Base-by-base conservation (phyloP, 2,329 filamentous ascomycete species). In the Penicillium brasilianum region DNA sequence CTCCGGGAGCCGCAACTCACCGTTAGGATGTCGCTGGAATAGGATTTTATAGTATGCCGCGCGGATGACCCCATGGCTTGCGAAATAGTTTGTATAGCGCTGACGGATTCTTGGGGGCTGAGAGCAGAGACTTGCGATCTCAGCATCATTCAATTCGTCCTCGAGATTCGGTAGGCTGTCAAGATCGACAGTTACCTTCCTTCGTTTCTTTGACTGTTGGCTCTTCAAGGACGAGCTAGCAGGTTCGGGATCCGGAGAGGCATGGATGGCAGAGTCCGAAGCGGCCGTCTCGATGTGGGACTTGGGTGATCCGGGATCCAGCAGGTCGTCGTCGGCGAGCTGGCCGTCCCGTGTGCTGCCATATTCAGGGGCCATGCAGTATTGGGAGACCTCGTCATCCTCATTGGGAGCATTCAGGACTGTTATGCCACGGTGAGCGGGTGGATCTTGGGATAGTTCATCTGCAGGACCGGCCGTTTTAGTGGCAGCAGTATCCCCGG, bases 61-160 rank as follows among this genome's bases (percentile, higher is more conserved):
- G 18, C 34, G 48, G 11, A 59, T 41, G 10, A 18, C 10, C 5
- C 56, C 59, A 14, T 2, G 10, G 16, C 1, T 9, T 2, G 16
- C 20, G 28, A 64, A 61, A 41, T 61, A 59, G 4, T 11, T 16
- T 1, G 4, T 3, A 34, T 64, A 64, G 10, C 8, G 49, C 25
- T 55, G 58, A 25, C 62, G 62, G 11, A 64, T 13, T 2, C 9
- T 32, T 10, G 36, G 56, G 5, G 25, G 34, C 8, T 51, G 52
- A 16, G 9, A 34, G 11, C 55, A 50, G 14, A 64, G 30, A 1
- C 20, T 30, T 3, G 22, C 20, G 11, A 64, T 64, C 14, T 64
- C 52, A 4, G 55, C 62, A 1, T 59, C 56, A 10, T 18, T 57
- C 25, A 64, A 44, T 5, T 39, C 22, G 6, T 18, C 34, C 1